Conservation (phyloP, 129 eudicot genomes). For the Chrysanthemum makinoi region DNA sequence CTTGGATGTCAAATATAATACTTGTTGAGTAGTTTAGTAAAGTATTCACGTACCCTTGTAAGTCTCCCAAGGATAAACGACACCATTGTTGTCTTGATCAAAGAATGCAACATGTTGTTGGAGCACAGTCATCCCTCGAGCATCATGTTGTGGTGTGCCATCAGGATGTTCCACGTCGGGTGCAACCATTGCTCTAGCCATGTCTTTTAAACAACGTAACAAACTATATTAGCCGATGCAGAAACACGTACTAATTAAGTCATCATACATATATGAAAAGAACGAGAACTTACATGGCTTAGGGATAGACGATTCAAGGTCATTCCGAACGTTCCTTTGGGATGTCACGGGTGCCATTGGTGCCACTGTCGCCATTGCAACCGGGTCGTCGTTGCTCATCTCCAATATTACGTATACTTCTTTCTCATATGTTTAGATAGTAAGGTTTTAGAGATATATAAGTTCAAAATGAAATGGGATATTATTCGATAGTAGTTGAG, state of each 20-base stretch:
- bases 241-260: not conserved
- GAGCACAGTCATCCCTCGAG: constrained; percentile 41
- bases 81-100: constrained; percentile 44
- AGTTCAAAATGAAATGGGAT: too few relatives aligned
- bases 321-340: too few relatives aligned
- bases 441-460: too few relatives aligned
- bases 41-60: constrained; percentile 30
- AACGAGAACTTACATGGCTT: constrained; percentile 50
- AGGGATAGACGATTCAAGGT: constrained; percentile 37
- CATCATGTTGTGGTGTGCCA: constrained; percentile 33
- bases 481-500: too few relatives aligned
- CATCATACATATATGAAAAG: not conserved
- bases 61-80: constrained; percentile 65
- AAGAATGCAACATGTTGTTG: constrained; percentile 58
- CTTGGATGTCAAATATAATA: too few relatives aligned
- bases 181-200: constrained; percentile 18
- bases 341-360: too few relatives aligned
- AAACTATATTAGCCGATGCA: not conserved
- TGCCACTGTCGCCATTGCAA: too few relatives aligned
- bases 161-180: constrained; percentile 26
- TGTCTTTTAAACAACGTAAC: constrained; percentile 23
- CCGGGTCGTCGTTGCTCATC: too few relatives aligned
- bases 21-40: not conserved
- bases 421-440: too few relatives aligned
- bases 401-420: too few relatives aligned